Evolutionary conservation across 2,329 filamentous ascomycete genomes (phyloP).

Genomic region (Aspergillus neoniger): DNA sequence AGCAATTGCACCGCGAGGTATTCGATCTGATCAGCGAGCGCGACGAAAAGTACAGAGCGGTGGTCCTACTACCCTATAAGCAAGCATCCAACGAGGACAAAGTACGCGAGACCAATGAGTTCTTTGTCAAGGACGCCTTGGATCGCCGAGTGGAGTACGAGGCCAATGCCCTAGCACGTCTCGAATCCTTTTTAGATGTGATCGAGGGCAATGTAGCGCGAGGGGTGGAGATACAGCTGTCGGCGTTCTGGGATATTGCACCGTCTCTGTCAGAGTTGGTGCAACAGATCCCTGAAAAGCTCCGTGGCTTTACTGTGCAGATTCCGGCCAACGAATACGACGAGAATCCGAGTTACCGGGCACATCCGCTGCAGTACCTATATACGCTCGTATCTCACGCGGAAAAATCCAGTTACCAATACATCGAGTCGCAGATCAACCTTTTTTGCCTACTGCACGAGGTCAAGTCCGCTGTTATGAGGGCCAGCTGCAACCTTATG

Average conservation of each 20-base stretch:
- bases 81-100: slow-evolving; percentile 75
- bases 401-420: slow-evolving; percentile 92
- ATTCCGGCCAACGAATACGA: slow-evolving; percentile 78
- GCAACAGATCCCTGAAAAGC: slow-evolving; percentile 69
- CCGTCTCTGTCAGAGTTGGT: slow-evolving; percentile 76
- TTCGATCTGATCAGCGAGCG: slow-evolving; percentile 83
- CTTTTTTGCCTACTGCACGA: slow-evolving; percentile 87
- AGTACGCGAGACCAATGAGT: slow-evolving; percentile 72
- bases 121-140: slow-evolving; percentile 77
- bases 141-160: slow-evolving; percentile 72
- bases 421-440: slow-evolving; percentile 93
- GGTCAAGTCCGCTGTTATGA: slow-evolving; percentile 76
- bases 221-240: slow-evolving; percentile 87
- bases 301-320: slow-evolving; percentile 66
- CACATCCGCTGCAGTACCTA: slow-evolving; percentile 86
- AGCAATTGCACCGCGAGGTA: slow-evolving; percentile 78
- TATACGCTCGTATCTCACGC: slow-evolving; percentile 82
- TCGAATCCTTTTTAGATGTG: slow-evolving; percentile 73
- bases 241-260: slow-evolving; percentile 97
- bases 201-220: slow-evolving; percentile 82
- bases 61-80: slow-evolving; percentile 80
- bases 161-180: slow-evolving; percentile 70
- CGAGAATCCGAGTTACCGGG: slow-evolving; percentile 80
- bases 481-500: slow-evolving; percentile 66
- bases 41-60: slow-evolving; percentile 80